Conservation (phyloP, 306 rosid genomes). For the Trifolium repens region DNA sequence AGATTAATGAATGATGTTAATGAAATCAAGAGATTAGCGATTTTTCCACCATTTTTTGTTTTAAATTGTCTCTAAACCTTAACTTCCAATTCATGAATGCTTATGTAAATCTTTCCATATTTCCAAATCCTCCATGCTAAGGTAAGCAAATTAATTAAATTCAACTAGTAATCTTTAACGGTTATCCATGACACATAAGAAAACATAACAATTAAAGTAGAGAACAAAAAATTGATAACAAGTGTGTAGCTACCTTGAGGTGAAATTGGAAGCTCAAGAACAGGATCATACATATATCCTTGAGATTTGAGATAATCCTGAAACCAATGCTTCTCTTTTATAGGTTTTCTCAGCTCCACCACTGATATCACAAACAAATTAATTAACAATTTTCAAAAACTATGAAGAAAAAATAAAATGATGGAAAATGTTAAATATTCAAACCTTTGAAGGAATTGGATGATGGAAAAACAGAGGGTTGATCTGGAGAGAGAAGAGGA, state of each 20-base stretch:
- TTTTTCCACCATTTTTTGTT: not conserved
- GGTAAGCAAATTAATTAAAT: too few species aligned
- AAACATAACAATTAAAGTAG: not conserved
- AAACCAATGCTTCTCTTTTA: constrained; percentile 40
- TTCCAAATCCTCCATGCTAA: not conserved
- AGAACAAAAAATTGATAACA: not conserved
- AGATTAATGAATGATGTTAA: constrained; percentile 10
- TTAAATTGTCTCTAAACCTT: not conserved
- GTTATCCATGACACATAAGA: too few species aligned
- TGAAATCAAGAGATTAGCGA: not conserved
- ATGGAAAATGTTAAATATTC: too few species aligned
- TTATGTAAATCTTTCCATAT: too few species aligned
- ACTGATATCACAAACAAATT: constrained; percentile 39
- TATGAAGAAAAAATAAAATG: too few species aligned
- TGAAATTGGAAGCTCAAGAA: constrained; percentile 49
- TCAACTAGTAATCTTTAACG: not conserved
- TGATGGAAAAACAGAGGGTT: constrained; percentile 32
- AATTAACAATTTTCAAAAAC: not conserved
- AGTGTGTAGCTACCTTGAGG: constrained; percentile 46
- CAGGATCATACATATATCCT: constrained; percentile 68
- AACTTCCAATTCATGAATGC: too few species aligned
- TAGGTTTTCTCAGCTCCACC: constrained; percentile 47
- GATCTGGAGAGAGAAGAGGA: constrained; percentile 51
- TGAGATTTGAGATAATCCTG: constrained; percentile 64
- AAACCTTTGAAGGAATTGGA: constrained; percentile 39